Percentiles rank a stretch among this genome's conserved stretches.
Evolutionary conservation across 129 eudicot genomes (phyloP).

Genomic region (Heracleum sosnowskyi): DNA sequence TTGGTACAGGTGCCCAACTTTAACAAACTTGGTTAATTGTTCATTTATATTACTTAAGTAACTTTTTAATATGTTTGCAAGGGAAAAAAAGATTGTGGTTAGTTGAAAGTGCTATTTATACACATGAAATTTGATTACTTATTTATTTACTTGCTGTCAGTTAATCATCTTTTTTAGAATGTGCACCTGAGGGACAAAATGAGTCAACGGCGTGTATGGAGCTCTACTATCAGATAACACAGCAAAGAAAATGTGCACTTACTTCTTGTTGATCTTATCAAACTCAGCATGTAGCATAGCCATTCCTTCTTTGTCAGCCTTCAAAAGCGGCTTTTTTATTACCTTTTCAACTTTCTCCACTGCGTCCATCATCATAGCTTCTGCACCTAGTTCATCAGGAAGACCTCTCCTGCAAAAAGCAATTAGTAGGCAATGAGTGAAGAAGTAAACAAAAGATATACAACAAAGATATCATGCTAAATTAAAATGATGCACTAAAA

Average conservation of each 20-base stretch:
- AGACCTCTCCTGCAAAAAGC: constrained; percentile 57
- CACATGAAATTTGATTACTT: not conserved
- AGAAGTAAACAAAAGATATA: not conserved
- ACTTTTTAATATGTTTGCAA: not conserved
- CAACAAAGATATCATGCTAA: not conserved
- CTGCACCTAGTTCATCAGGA: constrained; percentile 63
- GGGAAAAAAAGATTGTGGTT: not conserved
- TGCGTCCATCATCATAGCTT: constrained; percentile 68
- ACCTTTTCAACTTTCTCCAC: constrained; percentile 57
- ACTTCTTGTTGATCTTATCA: constrained; percentile 58
- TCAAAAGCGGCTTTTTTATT: constrained; percentile 55
- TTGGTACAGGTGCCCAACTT: not conserved
- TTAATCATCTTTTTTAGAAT: not conserved
- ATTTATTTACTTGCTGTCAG: not conserved
- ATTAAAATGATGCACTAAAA: not conserved
- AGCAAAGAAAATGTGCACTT: constrained; percentile 14
- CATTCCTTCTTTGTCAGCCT: constrained; percentile 55
- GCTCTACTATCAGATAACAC: not conserved
- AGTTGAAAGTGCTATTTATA: not conserved
- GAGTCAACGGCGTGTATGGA: not conserved
- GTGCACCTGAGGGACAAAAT: not conserved
- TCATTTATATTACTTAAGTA: not conserved
- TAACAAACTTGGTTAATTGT: not conserved
- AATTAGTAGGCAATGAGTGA: not conserved
- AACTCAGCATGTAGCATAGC: constrained; percentile 50